Evolutionary conservation across 228 moss, liverwort and hornwort species (phyloP), one percentile per base, ranked within the genome.

Genomic region (Sphagnum fallax): DNA sequence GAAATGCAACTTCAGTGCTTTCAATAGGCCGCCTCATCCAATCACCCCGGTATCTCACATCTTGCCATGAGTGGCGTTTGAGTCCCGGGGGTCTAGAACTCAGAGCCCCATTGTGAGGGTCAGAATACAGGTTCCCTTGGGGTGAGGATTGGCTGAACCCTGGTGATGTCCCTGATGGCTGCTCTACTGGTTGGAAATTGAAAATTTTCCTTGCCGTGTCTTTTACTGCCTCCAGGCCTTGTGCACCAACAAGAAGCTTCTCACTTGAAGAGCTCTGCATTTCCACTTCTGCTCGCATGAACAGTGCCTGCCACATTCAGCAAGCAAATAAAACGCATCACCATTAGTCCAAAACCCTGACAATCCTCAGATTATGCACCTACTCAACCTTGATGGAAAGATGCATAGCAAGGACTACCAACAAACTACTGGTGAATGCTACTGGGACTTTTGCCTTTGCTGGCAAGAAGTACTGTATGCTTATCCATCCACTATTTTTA

Each of bases 1-100:
- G 82, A 60, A 79, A 80, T 12, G 82, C 74, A 65, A 88, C 76
- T 67, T 88, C 88, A 0, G 81, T 84, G 60, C 84, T 84, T 77
- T 88, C 88, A 10, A 88, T 88, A 4, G 88, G 88, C 13, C 88
- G 77, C 75, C 80, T 82, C 88, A 88, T 88, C 88, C 88, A 88
- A 52, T 88, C 88, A 63, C 88, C 88, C 65, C 62, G 84, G 51
- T 84, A 88, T 72, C 80, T 88, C 62, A 88, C 84, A 69, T 88
- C 88, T 72, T 81, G 79, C 88, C 88, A 88, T 65, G 88, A 88
- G 70, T 88, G 88, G 50, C 88, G 88, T 73, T 88, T 81, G 55
- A 88, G 84, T 49, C 88, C 88, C 6, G 75, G 48, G 69, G 79
- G 75, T 61, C 75, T 79, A 9, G 52, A 72, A 47, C 69, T 52